These are phyloP conservation scores for Vitis hybrid DNA, from an alignment of 177 flowering plant species.

Conservation along the genomic window DNA sequence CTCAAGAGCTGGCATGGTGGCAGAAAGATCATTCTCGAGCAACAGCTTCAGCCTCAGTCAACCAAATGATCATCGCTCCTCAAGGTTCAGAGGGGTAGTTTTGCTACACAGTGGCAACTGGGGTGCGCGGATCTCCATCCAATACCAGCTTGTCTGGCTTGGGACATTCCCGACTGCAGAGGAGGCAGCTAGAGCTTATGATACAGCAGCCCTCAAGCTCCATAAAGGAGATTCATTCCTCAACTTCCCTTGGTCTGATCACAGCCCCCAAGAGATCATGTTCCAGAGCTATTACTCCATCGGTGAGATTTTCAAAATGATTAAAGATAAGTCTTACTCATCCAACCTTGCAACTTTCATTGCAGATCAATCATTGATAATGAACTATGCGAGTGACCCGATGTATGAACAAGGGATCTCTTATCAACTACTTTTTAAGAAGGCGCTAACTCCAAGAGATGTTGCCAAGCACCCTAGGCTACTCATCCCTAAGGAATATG, in stretches of 20 bases:
- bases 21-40: no score
- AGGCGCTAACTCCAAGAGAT: constrained; percentile 4
- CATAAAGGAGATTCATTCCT: not conserved
- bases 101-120: not conserved
- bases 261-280: not conserved
- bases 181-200: not conserved
- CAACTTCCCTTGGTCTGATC: not conserved
- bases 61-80: not conserved
- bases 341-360: not conserved
- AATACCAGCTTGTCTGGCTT: not conserved
- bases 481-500: constrained; percentile 5
- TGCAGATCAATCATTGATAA: not conserved
- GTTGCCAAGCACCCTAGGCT: not conserved
- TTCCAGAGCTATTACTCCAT: constrained; percentile 10
- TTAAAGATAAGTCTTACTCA: constrained; percentile 8
- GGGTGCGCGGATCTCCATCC: constrained; percentile 8
- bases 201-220: not conserved
- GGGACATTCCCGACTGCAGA: not conserved
- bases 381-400: not conserved
- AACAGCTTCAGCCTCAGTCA: no score
- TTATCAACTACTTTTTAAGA: not conserved
- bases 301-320: constrained; percentile 6
- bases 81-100: constrained; percentile 6
- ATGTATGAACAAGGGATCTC: not conserved
- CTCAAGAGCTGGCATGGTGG: no score